phyloP scores from a whole-genome alignment of 768 basidiomycete genomes.

The Amanita polypyramis region DNA sequence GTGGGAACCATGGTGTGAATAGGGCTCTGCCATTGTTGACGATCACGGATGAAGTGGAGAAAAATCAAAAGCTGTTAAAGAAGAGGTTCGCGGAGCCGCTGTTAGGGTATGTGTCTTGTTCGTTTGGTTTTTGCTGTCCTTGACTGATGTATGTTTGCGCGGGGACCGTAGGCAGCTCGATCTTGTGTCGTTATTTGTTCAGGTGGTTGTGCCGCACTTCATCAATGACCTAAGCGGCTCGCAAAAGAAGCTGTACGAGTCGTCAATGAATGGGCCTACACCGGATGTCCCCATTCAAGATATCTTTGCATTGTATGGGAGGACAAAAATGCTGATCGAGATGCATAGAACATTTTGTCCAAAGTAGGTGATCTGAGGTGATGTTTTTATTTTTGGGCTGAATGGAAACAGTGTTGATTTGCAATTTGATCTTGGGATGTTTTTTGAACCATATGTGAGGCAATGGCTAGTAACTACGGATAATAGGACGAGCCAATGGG shows the following conservation, averaged over 20 bases:
- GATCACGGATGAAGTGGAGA: slow-evolving; percentile 87
- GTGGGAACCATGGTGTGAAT: slow-evolving; percentile 57
- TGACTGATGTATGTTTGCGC: slow-evolving; percentile 2
- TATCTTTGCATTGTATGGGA: slow-evolving; percentile 77
- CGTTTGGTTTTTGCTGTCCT: slow-evolving; percentile 1
- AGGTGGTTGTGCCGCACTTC: slow-evolving; percentile 54
- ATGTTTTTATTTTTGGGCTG: not conserved
- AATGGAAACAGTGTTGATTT: slow-evolving; percentile 34
- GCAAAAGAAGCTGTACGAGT: slow-evolving; percentile 68
- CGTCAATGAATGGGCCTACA: slow-evolving; percentile 78
- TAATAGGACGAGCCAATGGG: slow-evolving; percentile 88
- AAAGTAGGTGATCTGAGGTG: slow-evolving; percentile 37
- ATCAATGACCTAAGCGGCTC: slow-evolving; percentile 57
- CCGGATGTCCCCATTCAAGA: slow-evolving; percentile 87
- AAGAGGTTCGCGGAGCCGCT: slow-evolving; percentile 82
- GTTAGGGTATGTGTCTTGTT: slow-evolving; percentile 46
- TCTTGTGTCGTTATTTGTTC: slow-evolving; percentile 65
- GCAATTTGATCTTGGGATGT: slow-evolving; percentile 58
- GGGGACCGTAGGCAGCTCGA: slow-evolving; percentile 47
- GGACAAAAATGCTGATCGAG: slow-evolving; percentile 61
- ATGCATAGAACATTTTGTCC: slow-evolving; percentile 80
- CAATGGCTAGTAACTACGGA: slow-evolving; percentile 88
- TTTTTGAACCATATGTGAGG: slow-evolving; percentile 82
- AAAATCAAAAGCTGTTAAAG: slow-evolving; percentile 70
- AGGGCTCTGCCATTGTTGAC: slow-evolving; percentile 70